Evolutionary conservation across 176 grass and related monocot genomes (phyloP).

Genomic region (Melocanna baccifera): DNA sequence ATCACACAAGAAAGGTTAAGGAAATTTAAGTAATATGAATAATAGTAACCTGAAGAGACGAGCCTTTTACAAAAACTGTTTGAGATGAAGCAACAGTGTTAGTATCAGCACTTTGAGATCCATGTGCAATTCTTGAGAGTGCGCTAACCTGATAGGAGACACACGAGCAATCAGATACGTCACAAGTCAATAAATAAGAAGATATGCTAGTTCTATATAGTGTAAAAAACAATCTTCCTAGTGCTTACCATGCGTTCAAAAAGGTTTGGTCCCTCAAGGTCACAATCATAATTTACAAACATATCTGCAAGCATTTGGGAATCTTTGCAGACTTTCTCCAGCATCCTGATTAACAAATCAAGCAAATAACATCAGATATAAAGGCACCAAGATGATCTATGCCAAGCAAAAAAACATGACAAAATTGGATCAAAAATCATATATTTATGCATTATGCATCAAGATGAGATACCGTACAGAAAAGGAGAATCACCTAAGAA

Average conservation of each 20-base stretch:
- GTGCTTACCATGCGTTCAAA: constrained; percentile 77
- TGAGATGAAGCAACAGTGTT: constrained; percentile 65
- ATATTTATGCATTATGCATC: not conserved
- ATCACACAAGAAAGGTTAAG: constrained; percentile 8
- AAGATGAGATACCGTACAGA: not conserved
- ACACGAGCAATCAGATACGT: constrained; percentile 27
- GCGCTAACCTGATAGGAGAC: constrained; percentile 68
- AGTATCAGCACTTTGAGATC: constrained; percentile 69
- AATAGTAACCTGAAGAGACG: constrained; percentile 89
- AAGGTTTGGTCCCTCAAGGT: constrained; percentile 96
- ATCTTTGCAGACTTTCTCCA: constrained; percentile 99
- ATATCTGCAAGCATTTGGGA: constrained; percentile 98
- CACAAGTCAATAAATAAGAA: constrained; percentile 18
- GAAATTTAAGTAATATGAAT: constrained; percentile 14
- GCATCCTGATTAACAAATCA: constrained; percentile 65
- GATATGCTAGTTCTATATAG: not conserved
- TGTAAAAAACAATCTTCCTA: constrained; percentile 1
- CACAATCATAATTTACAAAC: constrained; percentile 99
- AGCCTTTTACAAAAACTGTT: constrained; percentile 81
- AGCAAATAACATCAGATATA: constrained; percentile 28
- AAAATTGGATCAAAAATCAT: not conserved
- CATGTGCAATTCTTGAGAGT: constrained; percentile 90
- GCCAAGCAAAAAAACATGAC: not conserved
- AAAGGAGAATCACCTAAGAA: constrained; percentile 71
- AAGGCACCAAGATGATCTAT: not conserved